A percentile compares a stretch with the other conserved stretches of the same genome.
phyloP scores from a whole-genome alignment of 2,329 filamentous ascomycete genomes.

The Clonostachys rhizophaga region DNA sequence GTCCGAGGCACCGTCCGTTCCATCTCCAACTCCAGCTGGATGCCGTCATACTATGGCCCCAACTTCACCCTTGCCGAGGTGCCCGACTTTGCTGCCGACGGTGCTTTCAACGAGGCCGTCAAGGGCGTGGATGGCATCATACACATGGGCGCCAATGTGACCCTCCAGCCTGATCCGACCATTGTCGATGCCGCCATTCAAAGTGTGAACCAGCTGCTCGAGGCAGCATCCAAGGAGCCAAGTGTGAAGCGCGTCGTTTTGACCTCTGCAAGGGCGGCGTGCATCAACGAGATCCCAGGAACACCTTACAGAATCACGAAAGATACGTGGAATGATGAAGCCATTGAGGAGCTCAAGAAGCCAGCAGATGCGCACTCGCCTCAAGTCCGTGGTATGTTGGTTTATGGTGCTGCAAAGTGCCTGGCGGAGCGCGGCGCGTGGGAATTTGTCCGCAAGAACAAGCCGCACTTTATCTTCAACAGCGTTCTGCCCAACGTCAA shows the following conservation, averaged over 20 bases:
- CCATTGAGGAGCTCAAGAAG: background rate
- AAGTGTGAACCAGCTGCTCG: background rate
- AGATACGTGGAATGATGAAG: background rate
- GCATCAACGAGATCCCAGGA: background rate
- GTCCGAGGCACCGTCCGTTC: slow-evolving; percentile 1
- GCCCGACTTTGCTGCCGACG: background rate
- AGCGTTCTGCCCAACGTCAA: too few species aligned
- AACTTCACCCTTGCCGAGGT: background rate
- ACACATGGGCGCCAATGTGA: background rate
- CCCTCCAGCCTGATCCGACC: background rate
- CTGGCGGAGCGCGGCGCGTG: too few species aligned
- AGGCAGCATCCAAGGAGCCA: background rate
- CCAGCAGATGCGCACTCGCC: background rate
- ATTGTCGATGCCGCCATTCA: background rate
- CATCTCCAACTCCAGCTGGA: background rate
- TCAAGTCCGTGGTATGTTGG: too few species aligned
- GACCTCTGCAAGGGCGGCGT: background rate
- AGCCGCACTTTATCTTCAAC: too few species aligned
- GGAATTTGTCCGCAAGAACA: too few species aligned
- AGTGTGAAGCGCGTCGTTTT: background rate
- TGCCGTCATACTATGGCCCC: background rate
- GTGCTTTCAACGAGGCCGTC: slow-evolving; percentile 2
- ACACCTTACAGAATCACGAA: background rate
- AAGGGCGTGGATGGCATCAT: background rate
- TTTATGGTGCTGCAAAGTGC: too few species aligned